phyloP scores from a whole-genome alignment of 176 grass and related monocot species.

The Bonia amplexicaulis region DNA sequence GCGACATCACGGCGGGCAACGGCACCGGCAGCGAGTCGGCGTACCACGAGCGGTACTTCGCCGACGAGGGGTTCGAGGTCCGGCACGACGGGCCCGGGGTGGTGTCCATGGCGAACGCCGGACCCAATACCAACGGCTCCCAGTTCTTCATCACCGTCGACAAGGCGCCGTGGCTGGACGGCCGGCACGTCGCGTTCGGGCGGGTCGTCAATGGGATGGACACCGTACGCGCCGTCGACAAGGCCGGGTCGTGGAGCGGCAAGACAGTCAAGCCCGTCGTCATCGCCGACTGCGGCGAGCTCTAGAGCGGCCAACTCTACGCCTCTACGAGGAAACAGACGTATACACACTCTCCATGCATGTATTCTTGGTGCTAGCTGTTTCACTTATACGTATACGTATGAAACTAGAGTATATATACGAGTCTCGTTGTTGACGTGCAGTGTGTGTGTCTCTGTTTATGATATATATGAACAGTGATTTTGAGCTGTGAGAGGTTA shows the following conservation, averaged over 20 bases:
- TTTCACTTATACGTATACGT: background rate
- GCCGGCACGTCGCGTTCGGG: constrained; percentile 51
- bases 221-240: constrained; percentile 15
- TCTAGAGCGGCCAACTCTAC: background rate
- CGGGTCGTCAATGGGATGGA: constrained; percentile 32
- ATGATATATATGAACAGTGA: too few relatives aligned
- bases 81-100: constrained; percentile 31
- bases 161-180: constrained; percentile 47
- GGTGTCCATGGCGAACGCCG: constrained; percentile 61
- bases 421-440: too few relatives aligned
- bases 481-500: too few relatives aligned
- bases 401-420: too few relatives aligned
- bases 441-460: too few relatives aligned
- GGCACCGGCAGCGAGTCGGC: constrained; percentile 54
- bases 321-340: background rate
- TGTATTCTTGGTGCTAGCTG: background rate
- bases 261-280: constrained; percentile 32
- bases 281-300: constrained; percentile 43
- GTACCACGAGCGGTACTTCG: background rate
- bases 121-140: constrained; percentile 57
- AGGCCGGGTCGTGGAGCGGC: constrained; percentile 27
- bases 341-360: background rate
- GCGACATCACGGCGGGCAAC: constrained; percentile 44
- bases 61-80: constrained; percentile 35
- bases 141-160: constrained; percentile 59